phyloP scores from a whole-genome alignment of 768 basidiomycete species.

The Nidularia sp. region DNA sequence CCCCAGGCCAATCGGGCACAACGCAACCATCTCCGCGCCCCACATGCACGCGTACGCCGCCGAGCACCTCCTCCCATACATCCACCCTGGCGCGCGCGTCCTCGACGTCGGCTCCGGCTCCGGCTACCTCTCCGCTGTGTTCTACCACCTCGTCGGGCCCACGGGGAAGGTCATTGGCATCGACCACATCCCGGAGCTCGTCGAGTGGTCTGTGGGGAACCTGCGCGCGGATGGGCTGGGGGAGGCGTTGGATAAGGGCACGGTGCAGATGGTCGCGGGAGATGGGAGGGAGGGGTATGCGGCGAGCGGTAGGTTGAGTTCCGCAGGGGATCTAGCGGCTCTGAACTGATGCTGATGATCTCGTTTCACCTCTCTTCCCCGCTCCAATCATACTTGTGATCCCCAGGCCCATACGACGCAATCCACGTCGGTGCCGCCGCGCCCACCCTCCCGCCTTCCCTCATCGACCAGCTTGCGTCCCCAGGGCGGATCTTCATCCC shows the following conservation, averaged over 20 bases:
- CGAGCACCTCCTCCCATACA: constrained; percentile 70
- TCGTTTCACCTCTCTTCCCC: neutral
- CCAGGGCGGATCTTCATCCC: constrained; percentile 92
- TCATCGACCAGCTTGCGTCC: constrained; percentile 74
- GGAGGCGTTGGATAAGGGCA: constrained; percentile 42
- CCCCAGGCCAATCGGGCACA: constrained; percentile 67
- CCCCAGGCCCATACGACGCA: constrained; percentile 64
- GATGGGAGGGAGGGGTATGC: constrained; percentile 73
- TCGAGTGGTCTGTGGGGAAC: constrained; percentile 66
- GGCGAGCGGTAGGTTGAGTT: constrained; percentile 19
- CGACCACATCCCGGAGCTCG: constrained; percentile 83
- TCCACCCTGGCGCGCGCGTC: constrained; percentile 67
- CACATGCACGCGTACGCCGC: constrained; percentile 95
- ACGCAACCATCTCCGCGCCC: constrained; percentile 93
- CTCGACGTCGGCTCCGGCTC: constrained; percentile 91
- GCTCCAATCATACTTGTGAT: neutral
- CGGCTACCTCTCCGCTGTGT: constrained; percentile 80
- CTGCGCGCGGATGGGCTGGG: constrained; percentile 63
- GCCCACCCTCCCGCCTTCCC: constrained; percentile 59
- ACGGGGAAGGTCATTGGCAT: constrained; percentile 77
- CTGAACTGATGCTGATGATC: too few relatives aligned
- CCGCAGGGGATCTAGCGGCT: too few relatives aligned
- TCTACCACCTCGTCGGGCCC: constrained; percentile 64
- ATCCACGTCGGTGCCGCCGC: constrained; percentile 97
- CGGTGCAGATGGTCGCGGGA: constrained; percentile 63